Conservation (phyloP, 192 early-diverging fungal genomes). For the Mortierella claussenii region DNA sequence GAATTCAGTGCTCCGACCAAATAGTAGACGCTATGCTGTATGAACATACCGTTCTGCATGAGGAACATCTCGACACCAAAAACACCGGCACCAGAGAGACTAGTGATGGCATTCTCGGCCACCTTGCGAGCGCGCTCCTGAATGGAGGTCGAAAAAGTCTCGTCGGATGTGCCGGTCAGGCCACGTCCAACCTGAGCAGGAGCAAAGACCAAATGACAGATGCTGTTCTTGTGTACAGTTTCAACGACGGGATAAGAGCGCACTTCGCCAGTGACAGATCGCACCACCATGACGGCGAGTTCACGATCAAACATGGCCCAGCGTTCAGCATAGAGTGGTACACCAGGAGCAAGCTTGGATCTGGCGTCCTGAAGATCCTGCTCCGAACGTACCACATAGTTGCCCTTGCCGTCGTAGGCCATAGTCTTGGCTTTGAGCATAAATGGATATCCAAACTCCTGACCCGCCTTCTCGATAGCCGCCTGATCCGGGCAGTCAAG, state of each 20-base stretch:
- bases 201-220: constrained; percentile 95
- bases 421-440: constrained; percentile 96
- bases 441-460: constrained; percentile 88
- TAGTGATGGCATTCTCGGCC: constrained; percentile 84
- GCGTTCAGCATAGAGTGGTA: constrained; percentile 92
- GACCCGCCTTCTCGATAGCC: constrained; percentile 63
- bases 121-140: constrained; percentile 77
- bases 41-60: constrained; percentile 75
- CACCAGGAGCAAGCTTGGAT: constrained; percentile 66
- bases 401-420: constrained; percentile 97
- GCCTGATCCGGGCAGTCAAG: constrained; percentile 67
- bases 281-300: constrained; percentile 97
- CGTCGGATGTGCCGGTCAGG: constrained; percentile 43
- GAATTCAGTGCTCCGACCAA: too few species aligned
- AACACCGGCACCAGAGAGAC: constrained; percentile 87
- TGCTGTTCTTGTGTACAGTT: constrained; percentile 96
- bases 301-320: constrained; percentile 94
- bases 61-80: constrained; percentile 99
- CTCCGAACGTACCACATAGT: constrained; percentile 84
- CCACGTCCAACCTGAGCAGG: constrained; percentile 95
- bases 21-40: too few species aligned
- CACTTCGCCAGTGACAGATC: constrained; percentile 77
- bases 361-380: constrained; percentile 74
- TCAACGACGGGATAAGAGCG: constrained; percentile 94
- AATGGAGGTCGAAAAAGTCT: constrained; percentile 57